phyloP scores from a whole-genome alignment of 2,329 filamentous ascomycete species.

The Colletotrichum graminicola region DNA sequence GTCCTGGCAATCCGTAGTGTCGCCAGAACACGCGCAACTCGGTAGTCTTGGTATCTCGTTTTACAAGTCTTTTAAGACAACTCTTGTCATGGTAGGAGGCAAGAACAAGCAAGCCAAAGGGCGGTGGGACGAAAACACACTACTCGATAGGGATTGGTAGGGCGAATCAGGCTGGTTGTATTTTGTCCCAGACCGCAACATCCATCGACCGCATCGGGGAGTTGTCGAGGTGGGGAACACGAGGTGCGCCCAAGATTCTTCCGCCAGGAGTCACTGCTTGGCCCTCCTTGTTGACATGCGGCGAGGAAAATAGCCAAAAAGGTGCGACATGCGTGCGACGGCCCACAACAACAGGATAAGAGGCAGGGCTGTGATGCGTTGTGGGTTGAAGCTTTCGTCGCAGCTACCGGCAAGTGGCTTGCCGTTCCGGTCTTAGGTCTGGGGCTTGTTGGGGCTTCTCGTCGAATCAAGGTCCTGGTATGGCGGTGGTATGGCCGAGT shows the following conservation, averaged over 20 bases:
- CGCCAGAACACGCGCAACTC: neutral
- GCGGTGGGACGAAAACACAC: conserved; percentile 2
- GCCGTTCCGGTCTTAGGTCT: conserved; percentile 27
- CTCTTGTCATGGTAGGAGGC: neutral
- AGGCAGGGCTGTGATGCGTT: neutral
- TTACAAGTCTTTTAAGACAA: neutral
- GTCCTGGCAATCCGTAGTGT: neutral
- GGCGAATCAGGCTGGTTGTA: neutral
- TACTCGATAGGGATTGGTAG: neutral
- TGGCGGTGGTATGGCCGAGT: neutral
- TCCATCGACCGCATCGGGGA: neutral
- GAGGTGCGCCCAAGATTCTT: neutral
- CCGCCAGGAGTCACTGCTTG: neutral
- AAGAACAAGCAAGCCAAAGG: neutral
- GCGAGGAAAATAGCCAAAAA: conserved; percentile 2
- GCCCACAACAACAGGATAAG: conserved; percentile 19
- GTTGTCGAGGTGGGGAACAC: neutral
- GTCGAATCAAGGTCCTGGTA: conserved; percentile 20
- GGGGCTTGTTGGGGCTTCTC: conserved; percentile 1
- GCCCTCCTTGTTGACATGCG: neutral
- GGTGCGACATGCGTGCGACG: conserved; percentile 30
- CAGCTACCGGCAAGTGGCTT: conserved; percentile 20
- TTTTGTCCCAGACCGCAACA: conserved; percentile 3
- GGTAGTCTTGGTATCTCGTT: neutral
- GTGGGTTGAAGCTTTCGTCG: conserved; percentile 24